Percentiles rank a stretch among this genome's conserved stretches.
Evolutionary conservation across 78 protist species (phyloP).

Genomic region (Dictyostelium brefeldianum): DNA sequence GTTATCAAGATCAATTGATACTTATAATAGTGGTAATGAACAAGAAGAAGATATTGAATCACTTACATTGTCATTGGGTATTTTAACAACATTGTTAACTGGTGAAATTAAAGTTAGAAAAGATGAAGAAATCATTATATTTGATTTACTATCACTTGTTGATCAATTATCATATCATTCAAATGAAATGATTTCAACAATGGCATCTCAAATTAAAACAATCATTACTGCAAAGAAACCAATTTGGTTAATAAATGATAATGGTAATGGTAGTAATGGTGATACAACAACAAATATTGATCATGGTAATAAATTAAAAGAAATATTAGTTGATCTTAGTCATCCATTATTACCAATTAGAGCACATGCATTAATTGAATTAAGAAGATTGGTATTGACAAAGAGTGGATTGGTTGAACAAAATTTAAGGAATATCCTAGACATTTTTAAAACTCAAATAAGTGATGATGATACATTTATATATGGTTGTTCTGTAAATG

Average conservation of each 20-base stretch:
- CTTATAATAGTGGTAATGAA: background rate
- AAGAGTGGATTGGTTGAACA: conserved; percentile 28
- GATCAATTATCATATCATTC: conserved; percentile 64
- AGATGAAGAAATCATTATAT: conserved; percentile 65
- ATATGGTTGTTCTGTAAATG: conserved; percentile 73
- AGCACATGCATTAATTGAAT: conserved; percentile 71
- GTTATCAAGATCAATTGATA: conserved; percentile 17
- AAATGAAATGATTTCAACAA: conserved; percentile 35
- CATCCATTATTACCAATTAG: conserved; percentile 68
- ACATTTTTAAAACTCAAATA: conserved; percentile 66
- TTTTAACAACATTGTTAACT: conserved; percentile 43
- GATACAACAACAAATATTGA: background rate
- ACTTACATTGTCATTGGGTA: conserved; percentile 37
- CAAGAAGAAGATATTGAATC: conserved; percentile 53
- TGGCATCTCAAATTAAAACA: conserved; percentile 63
- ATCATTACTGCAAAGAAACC: conserved; percentile 66
- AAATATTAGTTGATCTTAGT: conserved; percentile 51
- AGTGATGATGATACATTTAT: conserved; percentile 82
- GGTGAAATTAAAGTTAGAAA: conserved; percentile 75
- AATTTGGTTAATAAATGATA: conserved; percentile 11
- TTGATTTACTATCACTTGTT: conserved; percentile 18
- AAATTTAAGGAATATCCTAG: conserved; percentile 50
- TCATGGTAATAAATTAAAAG: conserved; percentile 36
- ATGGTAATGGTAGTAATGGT: background rate
- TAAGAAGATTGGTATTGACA: conserved; percentile 41